Conservation (phyloP, 176 grass and related monocot species). For the Oryza longistaminata region DNA sequence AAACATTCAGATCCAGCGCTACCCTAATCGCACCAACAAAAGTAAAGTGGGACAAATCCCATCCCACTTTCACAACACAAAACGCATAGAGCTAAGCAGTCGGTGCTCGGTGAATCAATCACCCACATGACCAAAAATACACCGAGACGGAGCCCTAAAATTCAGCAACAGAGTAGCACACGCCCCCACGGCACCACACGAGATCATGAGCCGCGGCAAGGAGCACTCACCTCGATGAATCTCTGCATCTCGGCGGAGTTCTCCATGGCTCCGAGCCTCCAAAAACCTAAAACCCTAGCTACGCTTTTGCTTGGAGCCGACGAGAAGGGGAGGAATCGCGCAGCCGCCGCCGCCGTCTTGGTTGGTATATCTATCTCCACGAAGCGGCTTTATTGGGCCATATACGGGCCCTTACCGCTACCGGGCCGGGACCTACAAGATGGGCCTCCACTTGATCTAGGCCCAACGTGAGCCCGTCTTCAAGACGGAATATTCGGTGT, state of each 20-base stretch:
- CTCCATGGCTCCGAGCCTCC: constrained; percentile 49
- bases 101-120: background rate
- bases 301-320: background rate
- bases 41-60: background rate
- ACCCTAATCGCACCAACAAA: background rate
- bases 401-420: background rate
- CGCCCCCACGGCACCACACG: too few species aligned
- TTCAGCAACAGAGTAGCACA: background rate
- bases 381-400: background rate
- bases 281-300: constrained; percentile 47
- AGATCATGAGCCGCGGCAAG: background rate
- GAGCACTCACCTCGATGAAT: constrained; percentile 64
- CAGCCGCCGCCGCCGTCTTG: background rate
- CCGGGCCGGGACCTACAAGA: background rate
- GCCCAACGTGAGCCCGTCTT: background rate
- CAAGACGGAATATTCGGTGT: background rate
- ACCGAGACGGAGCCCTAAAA: background rate
- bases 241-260: constrained; percentile 58
- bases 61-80: background rate
- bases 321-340: background rate
- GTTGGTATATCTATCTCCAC: background rate
- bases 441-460: background rate
- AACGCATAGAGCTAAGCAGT: background rate
- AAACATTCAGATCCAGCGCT: constrained; percentile 5
- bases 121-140: background rate